Conservation (phyloP, 805 yeast genomes). For the Wickerhamiella hasegawae region DNA sequence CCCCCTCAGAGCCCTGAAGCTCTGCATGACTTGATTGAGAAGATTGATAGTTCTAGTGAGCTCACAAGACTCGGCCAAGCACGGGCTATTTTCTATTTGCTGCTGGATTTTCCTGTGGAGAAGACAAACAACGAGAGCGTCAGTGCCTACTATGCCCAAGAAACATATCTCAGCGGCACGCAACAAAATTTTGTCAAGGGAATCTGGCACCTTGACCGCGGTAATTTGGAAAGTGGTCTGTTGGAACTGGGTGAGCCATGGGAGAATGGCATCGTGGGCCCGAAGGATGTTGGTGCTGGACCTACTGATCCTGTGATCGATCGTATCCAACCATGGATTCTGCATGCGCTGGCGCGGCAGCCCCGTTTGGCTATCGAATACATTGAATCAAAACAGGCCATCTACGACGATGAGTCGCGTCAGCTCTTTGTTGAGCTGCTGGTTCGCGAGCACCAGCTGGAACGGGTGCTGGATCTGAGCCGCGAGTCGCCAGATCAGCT, state of each 20-base stretch:
- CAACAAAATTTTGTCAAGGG: constrained; percentile 4
- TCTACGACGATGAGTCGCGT: constrained; percentile 1
- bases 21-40: neutral
- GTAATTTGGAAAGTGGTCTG: neutral
- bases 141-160: constrained; percentile 3
- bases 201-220: constrained; percentile 4
- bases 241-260: constrained; percentile 2
- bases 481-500: neutral
- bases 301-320: neutral
- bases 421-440: constrained; percentile 1
- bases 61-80: neutral
- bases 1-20: neutral
- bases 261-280: constrained; percentile 1
- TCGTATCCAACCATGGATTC: neutral
- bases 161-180: constrained; percentile 1
- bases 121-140: neutral
- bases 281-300: too few relatives aligned
- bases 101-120: neutral
- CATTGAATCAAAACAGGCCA: constrained; percentile 2
- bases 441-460: constrained; percentile 1
- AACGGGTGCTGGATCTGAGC: constrained; percentile 1
- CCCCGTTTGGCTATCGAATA: constrained; percentile 2
- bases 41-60: neutral
- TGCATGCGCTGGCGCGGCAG: neutral
- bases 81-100: constrained; percentile 1